Evolutionary conservation across 768 basidiomycete species (phyloP).

Genomic region (Amyloporia xantha): DNA sequence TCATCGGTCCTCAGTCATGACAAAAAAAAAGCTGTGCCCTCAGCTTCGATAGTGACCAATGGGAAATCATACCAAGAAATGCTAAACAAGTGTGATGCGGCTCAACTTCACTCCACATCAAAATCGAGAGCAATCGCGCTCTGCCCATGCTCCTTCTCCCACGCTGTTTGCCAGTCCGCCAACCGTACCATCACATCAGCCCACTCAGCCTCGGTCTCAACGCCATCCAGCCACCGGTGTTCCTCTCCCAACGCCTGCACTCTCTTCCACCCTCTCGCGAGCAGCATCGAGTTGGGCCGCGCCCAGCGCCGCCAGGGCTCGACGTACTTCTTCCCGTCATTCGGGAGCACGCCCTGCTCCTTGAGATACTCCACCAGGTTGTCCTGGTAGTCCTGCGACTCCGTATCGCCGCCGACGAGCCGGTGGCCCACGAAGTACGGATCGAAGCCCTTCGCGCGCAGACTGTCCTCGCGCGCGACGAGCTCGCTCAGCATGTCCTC

Average conservation of each 20-base stretch:
- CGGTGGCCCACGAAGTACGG: constrained; percentile 44
- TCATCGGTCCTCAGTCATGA: no score
- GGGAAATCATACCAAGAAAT: no score
- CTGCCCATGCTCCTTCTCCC: constrained; percentile 34
- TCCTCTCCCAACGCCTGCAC: constrained; percentile 36
- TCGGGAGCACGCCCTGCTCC: constrained; percentile 27
- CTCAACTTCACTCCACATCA: background rate
- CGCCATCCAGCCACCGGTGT: constrained; percentile 40
- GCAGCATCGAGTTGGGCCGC: constrained; percentile 27
- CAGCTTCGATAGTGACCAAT: no score
- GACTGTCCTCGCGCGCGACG: constrained; percentile 31
- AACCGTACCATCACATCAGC: constrained; percentile 40
- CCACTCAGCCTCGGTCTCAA: constrained; percentile 47
- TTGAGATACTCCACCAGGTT: constrained; percentile 24
- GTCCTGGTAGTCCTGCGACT: constrained; percentile 29
- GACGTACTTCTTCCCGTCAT: constrained; percentile 39
- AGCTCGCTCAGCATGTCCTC: constrained; percentile 35
- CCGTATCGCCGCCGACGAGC: constrained; percentile 26
- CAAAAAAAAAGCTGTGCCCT: no score
- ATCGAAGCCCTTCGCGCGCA: constrained; percentile 38
- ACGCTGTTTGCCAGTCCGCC: constrained; percentile 44
- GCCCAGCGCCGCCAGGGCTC: constrained; percentile 42
- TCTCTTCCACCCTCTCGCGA: constrained; percentile 37
- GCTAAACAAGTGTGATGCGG: no score
- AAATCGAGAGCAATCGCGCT: background rate